Conservation (phyloP, 305 asterid species). For the Vinca major region DNA sequence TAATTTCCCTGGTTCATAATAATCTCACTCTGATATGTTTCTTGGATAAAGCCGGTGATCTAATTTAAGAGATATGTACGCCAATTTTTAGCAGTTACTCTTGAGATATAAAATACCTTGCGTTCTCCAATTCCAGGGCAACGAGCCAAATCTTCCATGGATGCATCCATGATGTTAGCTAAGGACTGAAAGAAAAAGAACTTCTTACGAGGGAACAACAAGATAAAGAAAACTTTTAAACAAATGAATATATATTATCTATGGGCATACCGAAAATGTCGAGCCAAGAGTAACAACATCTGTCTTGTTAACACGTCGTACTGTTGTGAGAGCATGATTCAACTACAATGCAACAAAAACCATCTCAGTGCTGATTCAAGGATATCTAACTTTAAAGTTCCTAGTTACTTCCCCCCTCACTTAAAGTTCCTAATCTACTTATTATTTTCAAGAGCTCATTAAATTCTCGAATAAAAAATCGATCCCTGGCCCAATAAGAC, state of each 20-base stretch:
- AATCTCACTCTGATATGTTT: neutral
- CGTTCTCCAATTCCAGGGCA: conserved; percentile 98
- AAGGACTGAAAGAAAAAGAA: conserved; percentile 48
- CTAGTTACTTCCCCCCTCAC: too few relatives aligned
- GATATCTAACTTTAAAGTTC: neutral
- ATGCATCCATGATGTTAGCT: conserved; percentile 83
- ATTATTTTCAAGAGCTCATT: neutral
- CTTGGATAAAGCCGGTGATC: neutral
- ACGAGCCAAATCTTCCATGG: conserved; percentile 96
- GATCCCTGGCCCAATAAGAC: neutral
- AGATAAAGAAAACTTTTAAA: neutral
- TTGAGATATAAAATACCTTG: conserved; percentile 45
- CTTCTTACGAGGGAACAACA: neutral
- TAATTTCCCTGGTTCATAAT: neutral
- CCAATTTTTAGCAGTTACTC: neutral
- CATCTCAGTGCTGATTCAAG: conserved; percentile 9
- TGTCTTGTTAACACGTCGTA: conserved; percentile 95
- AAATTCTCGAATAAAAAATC: too few relatives aligned
- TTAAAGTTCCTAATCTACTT: neutral
- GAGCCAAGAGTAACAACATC: conserved; percentile 96
- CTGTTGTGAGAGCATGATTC: conserved; percentile 70
- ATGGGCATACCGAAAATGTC: conserved; percentile 72
- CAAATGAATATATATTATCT: neutral
- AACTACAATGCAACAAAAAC: conserved; percentile 32
- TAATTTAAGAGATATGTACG: neutral